Evolutionary conservation across 2,329 filamentous ascomycete species (phyloP), one percentile per base, ranked within the genome.

Genomic region (Lecanicillium sp.): DNA sequence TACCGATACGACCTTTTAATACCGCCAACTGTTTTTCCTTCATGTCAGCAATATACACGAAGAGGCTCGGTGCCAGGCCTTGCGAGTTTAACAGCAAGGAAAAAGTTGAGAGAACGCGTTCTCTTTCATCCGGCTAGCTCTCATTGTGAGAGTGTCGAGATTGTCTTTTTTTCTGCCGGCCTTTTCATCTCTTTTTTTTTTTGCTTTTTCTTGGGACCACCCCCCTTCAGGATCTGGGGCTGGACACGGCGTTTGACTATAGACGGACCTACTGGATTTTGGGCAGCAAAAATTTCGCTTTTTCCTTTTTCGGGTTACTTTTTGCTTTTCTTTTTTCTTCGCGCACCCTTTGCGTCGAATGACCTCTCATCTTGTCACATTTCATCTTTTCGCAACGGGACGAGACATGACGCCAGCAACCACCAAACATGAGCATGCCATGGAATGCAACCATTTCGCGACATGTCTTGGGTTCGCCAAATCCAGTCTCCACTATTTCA

Each of bases 11-110:
- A 48, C 44, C 46, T 54, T 54, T 58, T 62, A 56, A 59, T 59
- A 50, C 49, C 48, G 49, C 45, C 33, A 36, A 32, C 28, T 19
- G 20, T 31, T 40, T 29, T 25, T 17, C 30, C 35, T 58, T 57
- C 52, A 48, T 54, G 47, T 51, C 51, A 44, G 53, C 50, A 51
- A 41, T 47, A 57, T 56, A 58, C 49, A 60, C 51, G 52, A 47
- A 48, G 45, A 50, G 58, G 57, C 59, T 57, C 58, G 42, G 47
- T 53, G 59, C 59, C 57, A 60, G 46, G 44, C 48, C 51, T 60
- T 56, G 58, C 57, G 59, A 58, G n/a, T 53, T 53, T 56, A 61
- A 59, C 53, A 58, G 56, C 56, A 56, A 54, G 51, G 41, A 33
- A 15, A 13, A 20, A 14, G 5, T 4, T 17, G 33, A 40, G 25